Evolutionary conservation across 2,329 filamentous ascomycete species (phyloP).

Genomic region (Verticillium nonalfalfae): DNA sequence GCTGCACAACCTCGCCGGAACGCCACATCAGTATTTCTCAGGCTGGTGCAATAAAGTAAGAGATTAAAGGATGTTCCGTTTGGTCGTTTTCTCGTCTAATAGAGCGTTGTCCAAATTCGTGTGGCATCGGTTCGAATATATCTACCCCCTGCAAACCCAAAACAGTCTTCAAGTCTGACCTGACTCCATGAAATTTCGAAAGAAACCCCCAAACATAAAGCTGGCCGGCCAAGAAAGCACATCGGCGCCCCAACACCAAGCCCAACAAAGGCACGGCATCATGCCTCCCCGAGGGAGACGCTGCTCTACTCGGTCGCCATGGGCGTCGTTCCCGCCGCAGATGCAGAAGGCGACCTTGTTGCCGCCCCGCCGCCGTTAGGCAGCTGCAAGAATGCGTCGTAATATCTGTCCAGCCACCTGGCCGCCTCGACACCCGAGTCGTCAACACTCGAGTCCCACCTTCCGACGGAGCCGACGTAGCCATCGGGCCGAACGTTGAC

Average conservation of each 20-base stretch:
- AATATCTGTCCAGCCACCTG: slow-evolving; percentile 48
- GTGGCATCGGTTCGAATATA: neutral
- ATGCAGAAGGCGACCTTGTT: neutral
- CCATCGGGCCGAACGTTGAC: slow-evolving; percentile 67
- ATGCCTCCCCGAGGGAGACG: too few species aligned
- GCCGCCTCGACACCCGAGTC: slow-evolving; percentile 45
- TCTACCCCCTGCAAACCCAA: too few species aligned
- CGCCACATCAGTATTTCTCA: too few species aligned
- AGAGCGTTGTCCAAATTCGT: neutral
- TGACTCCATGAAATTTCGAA: neutral
- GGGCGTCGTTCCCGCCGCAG: neutral
- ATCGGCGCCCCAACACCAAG: neutral
- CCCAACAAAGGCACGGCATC: neutral
- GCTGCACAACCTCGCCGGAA: too few species aligned
- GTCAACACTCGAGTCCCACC: slow-evolving; percentile 45
- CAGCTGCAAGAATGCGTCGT: slow-evolving; percentile 46
- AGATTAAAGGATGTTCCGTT: too few species aligned
- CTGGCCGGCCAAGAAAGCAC: neutral
- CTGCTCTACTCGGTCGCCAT: neutral
- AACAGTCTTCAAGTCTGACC: neutral
- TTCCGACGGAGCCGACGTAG: slow-evolving; percentile 60
- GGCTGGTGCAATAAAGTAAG: too few species aligned
- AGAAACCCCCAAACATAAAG: neutral
- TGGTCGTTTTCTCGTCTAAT: too few species aligned
- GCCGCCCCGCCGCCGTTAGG: slow-evolving; percentile 18